Percentiles rank a stretch among this genome's conserved stretches.
phyloP scores from a whole-genome alignment of 2,329 filamentous ascomycete species.

The Colletotrichum liaoningense region DNA sequence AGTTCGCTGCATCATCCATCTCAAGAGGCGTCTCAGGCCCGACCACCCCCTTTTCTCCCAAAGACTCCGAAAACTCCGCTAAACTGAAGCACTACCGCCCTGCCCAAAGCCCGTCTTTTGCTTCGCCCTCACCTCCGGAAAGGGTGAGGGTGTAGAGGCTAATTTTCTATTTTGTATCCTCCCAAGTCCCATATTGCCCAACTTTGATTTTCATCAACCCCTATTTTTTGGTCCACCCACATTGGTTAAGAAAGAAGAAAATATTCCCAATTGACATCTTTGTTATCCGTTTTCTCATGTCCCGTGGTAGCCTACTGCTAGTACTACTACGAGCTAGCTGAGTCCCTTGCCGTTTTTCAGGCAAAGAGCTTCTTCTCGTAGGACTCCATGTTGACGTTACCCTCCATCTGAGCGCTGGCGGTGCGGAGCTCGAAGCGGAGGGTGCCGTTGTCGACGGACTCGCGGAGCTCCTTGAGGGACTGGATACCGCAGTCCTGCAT shows the following conservation, averaged over 20 bases:
- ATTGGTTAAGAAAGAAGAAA: not conserved
- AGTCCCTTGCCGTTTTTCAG: conserved; percentile 54
- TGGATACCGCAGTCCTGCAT: conserved; percentile 93
- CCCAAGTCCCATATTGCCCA: not conserved
- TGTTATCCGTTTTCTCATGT: conserved; percentile 21
- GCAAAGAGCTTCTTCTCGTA: conserved; percentile 99
- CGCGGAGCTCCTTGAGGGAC: conserved; percentile 82
- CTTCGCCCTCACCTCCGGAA: conserved; percentile 3
- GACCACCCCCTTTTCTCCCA: not conserved
- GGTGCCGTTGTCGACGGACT: conserved; percentile 77
- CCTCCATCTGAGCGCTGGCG: conserved; percentile 94
- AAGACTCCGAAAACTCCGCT: conserved; percentile 34
- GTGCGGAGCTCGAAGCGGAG: conserved; percentile 96
- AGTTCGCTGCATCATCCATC: conserved; percentile 29
- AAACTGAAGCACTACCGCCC: conserved; percentile 28
- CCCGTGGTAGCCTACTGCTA: not conserved
- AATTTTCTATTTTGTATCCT: not conserved
- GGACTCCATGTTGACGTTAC: conserved; percentile 97
- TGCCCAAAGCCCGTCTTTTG: conserved; percentile 9
- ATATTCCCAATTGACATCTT: conserved; percentile 4
- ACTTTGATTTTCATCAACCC: conserved; percentile 14
- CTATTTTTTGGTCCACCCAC: not conserved
- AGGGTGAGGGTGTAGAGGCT: not conserved
- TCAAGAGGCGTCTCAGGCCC: conserved; percentile 9
- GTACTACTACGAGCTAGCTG: no score